Conservation (phyloP, 75 land plant species). For the Cupressus sempervirens region DNA sequence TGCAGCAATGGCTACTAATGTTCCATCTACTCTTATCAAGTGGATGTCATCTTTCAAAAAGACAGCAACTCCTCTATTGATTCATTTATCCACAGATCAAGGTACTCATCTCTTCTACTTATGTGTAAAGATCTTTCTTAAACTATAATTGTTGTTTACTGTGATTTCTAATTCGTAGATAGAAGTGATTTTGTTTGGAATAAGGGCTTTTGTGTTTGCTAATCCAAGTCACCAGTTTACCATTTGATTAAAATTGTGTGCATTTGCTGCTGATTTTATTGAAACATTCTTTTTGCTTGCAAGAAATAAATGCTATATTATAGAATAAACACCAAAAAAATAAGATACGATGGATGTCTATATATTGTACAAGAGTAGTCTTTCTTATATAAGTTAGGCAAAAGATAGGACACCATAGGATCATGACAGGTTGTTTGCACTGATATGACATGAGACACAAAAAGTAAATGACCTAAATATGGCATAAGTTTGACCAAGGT, state of each 20-base stretch:
- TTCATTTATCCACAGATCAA: slow-evolving; percentile 96
- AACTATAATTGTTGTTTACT: slow-evolving; percentile 1
- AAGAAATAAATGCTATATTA: no score
- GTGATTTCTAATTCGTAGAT: background rate
- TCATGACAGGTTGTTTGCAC: no score
- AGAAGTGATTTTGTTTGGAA: background rate
- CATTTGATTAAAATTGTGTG: background rate
- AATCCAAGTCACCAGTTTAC: background rate
- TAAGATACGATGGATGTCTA: no score
- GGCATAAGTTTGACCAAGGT: no score
- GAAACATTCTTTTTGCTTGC: background rate
- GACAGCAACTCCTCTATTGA: slow-evolving; percentile 37
- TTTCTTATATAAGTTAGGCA: no score
- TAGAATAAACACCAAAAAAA: no score
- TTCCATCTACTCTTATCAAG: slow-evolving; percentile 62
- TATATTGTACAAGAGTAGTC: no score
- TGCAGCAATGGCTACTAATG: slow-evolving; percentile 68
- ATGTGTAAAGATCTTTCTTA: background rate
- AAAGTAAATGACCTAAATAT: no score
- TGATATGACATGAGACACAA: no score
- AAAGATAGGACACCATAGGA: no score
- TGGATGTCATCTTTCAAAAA: slow-evolving; percentile 63
- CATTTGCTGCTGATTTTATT: background rate
- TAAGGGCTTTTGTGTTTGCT: background rate
- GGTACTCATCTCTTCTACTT: slow-evolving; percentile 30